phyloP scores from a whole-genome alignment of 2,329 filamentous ascomycete genomes.

The Aspergillus jensenii region DNA sequence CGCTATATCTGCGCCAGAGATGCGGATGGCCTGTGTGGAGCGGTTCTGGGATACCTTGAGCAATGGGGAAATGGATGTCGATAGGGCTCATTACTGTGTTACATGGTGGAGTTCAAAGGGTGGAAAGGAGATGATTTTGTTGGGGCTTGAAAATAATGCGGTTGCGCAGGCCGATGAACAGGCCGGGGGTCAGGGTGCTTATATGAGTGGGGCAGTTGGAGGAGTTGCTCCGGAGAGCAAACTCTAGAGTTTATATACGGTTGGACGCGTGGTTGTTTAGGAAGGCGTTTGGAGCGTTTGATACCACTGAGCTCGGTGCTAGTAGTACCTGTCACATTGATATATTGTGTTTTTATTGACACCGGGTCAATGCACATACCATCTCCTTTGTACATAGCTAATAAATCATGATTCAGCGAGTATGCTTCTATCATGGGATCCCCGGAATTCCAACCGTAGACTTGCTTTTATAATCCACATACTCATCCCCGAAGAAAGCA shows the following conservation, averaged over 20 bases:
- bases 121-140: conserved; percentile 57
- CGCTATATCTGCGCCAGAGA: conserved; percentile 58
- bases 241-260: conserved; percentile 33
- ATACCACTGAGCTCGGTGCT: conserved; percentile 15
- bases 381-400: background rate
- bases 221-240: conserved; percentile 45
- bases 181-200: conserved; percentile 31
- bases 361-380: background rate
- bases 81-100: conserved; percentile 74
- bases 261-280: background rate
- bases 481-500: conserved; percentile 81
- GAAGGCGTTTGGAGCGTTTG: conserved; percentile 3
- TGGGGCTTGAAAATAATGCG: conserved; percentile 33
- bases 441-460: conserved; percentile 82
- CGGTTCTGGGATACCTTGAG: conserved; percentile 78
- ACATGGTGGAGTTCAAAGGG: conserved; percentile 79
- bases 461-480: conserved; percentile 67
- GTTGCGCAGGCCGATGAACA: conserved; percentile 14
- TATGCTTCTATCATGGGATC: conserved; percentile 46
- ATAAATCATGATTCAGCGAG: background rate
- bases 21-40: conserved; percentile 65
- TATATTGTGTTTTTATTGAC: background rate
- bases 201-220: conserved; percentile 58
- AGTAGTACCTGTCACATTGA: background rate
- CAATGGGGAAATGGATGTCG: conserved; percentile 84